These are phyloP conservation scores for Pleurotus ostreatus DNA, from an alignment of 768 basidiomycete species.

Conservation along the genomic window DNA sequence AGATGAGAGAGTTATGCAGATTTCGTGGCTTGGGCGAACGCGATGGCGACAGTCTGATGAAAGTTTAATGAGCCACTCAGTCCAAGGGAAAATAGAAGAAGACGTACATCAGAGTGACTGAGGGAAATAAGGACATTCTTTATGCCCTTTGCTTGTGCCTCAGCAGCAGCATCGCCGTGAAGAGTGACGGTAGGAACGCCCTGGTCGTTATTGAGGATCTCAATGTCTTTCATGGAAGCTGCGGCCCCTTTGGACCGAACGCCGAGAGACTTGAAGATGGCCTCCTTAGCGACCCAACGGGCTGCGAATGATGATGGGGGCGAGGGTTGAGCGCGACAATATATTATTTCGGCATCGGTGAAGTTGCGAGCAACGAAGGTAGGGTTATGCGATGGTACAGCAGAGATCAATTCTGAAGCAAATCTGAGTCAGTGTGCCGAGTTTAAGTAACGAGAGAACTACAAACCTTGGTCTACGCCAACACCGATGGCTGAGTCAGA, in stretches of 20 bases:
- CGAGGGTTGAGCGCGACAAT: slow-evolving; percentile 85
- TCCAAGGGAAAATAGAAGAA: background rate
- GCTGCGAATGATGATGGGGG: slow-evolving; percentile 90
- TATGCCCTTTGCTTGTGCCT: slow-evolving; percentile 72
- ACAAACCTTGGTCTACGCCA: slow-evolving; percentile 83
- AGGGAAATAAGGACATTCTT: slow-evolving; percentile 76
- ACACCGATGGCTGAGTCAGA: slow-evolving; percentile 58
- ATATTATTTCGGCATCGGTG: slow-evolving; percentile 80
- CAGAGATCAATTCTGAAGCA: slow-evolving; percentile 76
- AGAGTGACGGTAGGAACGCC: slow-evolving; percentile 78
- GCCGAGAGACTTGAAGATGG: slow-evolving; percentile 93
- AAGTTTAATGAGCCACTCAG: slow-evolving; percentile 3
- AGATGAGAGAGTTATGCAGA: slow-evolving; percentile 19
- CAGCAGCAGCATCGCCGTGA: slow-evolving; percentile 74
- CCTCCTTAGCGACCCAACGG: slow-evolving; percentile 97
- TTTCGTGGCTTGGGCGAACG: slow-evolving; percentile 75
- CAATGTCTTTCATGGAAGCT: slow-evolving; percentile 96
- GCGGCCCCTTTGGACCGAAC: slow-evolving; percentile 88
- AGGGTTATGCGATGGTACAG: slow-evolving; percentile 85
- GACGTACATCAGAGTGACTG: slow-evolving; percentile 86
- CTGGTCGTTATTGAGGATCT: slow-evolving; percentile 77
- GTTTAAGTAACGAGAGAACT: background rate
- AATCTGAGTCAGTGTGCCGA: slow-evolving; percentile 8
- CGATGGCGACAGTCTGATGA: slow-evolving; percentile 73
- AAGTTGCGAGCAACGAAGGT: slow-evolving; percentile 92